These are phyloP conservation scores for Gossypium aridum DNA, from an alignment of 441 rosid genomes.

Conservation along the genomic window DNA sequence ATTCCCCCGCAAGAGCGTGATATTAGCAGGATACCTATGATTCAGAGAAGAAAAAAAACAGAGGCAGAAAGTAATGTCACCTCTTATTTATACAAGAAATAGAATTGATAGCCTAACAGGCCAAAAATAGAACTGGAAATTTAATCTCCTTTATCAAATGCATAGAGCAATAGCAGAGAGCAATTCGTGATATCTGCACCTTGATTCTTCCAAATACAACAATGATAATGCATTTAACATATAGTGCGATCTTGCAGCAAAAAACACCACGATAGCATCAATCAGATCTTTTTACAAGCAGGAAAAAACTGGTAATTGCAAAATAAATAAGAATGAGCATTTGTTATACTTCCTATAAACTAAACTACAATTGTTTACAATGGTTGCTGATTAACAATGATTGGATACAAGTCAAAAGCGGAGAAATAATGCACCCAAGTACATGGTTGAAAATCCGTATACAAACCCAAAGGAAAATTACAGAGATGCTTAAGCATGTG, in stretches of 20 bases:
- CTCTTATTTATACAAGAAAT: not conserved
- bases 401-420: not conserved
- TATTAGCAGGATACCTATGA: constrained; percentile 89
- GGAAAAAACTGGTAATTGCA: not conserved
- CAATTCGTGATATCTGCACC: not conserved
- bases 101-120: not conserved
- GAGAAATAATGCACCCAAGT: not conserved
- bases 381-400: not conserved
- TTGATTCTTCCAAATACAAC: not conserved
- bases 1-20: constrained; percentile 97
- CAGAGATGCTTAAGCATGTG: constrained; percentile 4
- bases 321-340: not conserved
- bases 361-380: not conserved
- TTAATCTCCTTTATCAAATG: not conserved
- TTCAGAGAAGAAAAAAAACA: constrained; percentile 6
- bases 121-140: not conserved
- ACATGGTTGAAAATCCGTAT: not conserved
- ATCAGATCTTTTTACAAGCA: not conserved
- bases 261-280: not conserved
- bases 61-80: not conserved
- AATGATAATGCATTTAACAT: not conserved
- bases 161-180: not conserved
- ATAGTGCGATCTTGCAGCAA: not conserved
- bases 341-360: not conserved
- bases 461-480: not conserved